Conservation (phyloP, 2,329 filamentous ascomycete genomes). For the Ramularia endophylla region DNA sequence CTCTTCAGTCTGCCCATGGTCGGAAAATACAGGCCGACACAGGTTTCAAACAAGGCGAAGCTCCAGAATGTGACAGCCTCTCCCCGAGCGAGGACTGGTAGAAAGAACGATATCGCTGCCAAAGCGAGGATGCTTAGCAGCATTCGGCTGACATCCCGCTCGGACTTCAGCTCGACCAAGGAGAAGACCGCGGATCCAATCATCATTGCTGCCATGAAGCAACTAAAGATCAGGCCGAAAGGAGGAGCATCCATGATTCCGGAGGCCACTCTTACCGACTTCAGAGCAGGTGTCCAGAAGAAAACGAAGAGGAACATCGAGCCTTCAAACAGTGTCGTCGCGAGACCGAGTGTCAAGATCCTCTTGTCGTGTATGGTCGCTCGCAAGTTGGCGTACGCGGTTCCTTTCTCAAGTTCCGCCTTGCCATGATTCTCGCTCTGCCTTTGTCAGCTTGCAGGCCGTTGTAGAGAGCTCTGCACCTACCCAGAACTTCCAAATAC, state of each 20-base stretch:
- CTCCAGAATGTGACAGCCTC: slow-evolving; percentile 47
- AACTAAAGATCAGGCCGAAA: slow-evolving; percentile 51
- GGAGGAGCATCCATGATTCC: slow-evolving; percentile 21
- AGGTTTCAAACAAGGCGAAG: slow-evolving; percentile 53
- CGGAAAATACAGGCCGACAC: slow-evolving; percentile 54
- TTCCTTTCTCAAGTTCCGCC: slow-evolving; percentile 8
- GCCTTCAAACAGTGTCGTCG: slow-evolving; percentile 55
- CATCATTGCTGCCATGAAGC: slow-evolving; percentile 56
- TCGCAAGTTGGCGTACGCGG: slow-evolving; percentile 2
- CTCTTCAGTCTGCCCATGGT: slow-evolving; percentile 52
- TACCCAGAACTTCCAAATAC: slow-evolving; percentile 48
- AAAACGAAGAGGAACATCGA: slow-evolving; percentile 59
- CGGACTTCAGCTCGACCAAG: slow-evolving; percentile 18
- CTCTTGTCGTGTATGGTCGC: slow-evolving; percentile 35
- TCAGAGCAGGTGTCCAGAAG: slow-evolving; percentile 55
- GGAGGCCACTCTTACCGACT: slow-evolving; percentile 7
- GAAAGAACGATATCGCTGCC: slow-evolving; percentile 33
- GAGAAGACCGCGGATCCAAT: slow-evolving; percentile 52
- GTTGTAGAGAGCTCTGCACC: slow-evolving; percentile 16
- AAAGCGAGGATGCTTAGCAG: slow-evolving; percentile 37
- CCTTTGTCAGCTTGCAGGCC: background rate
- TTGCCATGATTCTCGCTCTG: slow-evolving; percentile 49
- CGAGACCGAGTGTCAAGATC: slow-evolving; percentile 47
- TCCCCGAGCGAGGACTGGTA: slow-evolving; percentile 35
- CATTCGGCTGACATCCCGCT: slow-evolving; percentile 21